Base-by-base conservation (phyloP, 2,329 filamentous ascomycete species). In the Lachnellula occidentalis region DNA sequence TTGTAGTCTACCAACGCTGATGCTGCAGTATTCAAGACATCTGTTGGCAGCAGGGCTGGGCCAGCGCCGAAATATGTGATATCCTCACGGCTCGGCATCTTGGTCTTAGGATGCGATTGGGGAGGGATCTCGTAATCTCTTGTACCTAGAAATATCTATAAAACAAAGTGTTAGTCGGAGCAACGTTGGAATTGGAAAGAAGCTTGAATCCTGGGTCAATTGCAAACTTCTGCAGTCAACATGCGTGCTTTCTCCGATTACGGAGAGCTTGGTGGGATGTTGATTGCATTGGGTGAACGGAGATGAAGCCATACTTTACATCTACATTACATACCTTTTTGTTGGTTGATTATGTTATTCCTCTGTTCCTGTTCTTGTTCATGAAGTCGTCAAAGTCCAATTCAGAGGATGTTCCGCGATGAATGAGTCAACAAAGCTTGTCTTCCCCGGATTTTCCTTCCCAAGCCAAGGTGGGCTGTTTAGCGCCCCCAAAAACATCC, bases 21-120 rank as follows among this genome's bases (percentile, higher is more conserved):
- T 1, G 90, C 84, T 49, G 90, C 91, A 45, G 77, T 78, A 71
- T 94, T 83, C 48, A 96, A 81, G 21, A 96, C 88, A 4, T 82
- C 74, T 12, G 89, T 95, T 22, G 92, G 92, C 17, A 97, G 79
- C 34, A 83, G 77, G n/a, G 92, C 91, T 48, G 92, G 92, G 59
- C 92, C 92, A 51, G 92, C 92, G 58, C 92, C 91, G 65, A 95
- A 96, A 74, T 95, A 94, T 61, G 85, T 81, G 69, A 94, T 82
- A 60, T 92, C 86, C 64, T 83, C 78, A 72, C 90, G 79, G 56
- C 81, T 75, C 63, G 87, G 85, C 88, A 92, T 90, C 8, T 27
- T 53, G 22, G 14, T 34, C 12, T 45, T 53, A 17, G 34, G 37
- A 42, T 48, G 9, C 11, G 11, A 43, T 19, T 19, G 2, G 11